phyloP scores from a whole-genome alignment of 1,139 yeast genomes.

The Neolecta irregularis region DNA sequence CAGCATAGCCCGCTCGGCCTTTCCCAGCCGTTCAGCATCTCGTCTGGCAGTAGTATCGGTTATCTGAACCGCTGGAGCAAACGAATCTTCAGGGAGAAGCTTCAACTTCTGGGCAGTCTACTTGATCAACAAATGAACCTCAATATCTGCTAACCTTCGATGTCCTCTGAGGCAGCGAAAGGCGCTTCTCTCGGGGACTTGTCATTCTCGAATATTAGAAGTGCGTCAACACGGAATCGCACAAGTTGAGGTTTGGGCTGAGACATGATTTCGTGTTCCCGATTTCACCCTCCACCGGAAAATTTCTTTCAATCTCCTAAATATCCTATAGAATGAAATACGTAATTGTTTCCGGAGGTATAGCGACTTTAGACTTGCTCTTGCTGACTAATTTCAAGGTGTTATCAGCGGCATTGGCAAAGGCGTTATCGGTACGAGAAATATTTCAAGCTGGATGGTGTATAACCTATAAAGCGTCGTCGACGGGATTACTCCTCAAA shows the following conservation, averaged over 20 bases:
- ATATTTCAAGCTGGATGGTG: background rate
- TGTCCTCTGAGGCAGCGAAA: no score
- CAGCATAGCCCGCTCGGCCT: constrained; percentile 50
- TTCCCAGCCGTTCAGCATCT: constrained; percentile 87
- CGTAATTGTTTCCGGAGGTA: constrained; percentile 96
- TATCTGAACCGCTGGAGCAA: constrained; percentile 69
- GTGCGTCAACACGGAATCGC: no score
- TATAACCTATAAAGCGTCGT: constrained; percentile 43
- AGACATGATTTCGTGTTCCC: no score
- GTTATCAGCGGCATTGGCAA: constrained; percentile 98
- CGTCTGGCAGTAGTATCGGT: constrained; percentile 84
- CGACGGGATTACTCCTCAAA: constrained; percentile 87
- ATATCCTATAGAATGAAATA: constrained; percentile 65
- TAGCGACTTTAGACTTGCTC: constrained; percentile 3
- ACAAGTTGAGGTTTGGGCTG: no score
- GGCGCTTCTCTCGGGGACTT: no score
- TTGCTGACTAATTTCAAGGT: constrained; percentile 64
- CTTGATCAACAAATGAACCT: no score
- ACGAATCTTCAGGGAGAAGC: constrained; percentile 75
- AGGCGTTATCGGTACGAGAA: constrained; percentile 52
- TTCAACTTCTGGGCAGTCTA: constrained; percentile 78
- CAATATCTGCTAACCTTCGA: no score
- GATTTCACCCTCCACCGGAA: background rate
- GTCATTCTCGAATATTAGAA: no score
- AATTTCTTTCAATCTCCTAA: background rate